Percentiles rank a stretch among this genome's conserved stretches.
Evolutionary conservation across 108 stramenopile genomes (phyloP).

Genomic region (Pseudonitzschia pungens): DNA sequence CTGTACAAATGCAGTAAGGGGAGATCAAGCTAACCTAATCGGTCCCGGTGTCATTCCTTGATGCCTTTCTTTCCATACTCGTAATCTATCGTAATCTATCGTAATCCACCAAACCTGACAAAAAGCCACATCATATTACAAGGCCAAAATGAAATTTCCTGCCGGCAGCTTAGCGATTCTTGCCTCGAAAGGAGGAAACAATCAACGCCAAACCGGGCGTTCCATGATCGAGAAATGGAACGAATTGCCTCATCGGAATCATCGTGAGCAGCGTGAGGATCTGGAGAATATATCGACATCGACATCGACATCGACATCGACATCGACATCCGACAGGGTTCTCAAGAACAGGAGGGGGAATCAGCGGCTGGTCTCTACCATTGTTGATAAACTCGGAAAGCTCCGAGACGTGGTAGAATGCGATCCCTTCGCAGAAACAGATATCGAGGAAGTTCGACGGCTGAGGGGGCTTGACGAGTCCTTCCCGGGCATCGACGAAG

Average conservation of each 20-base stretch:
- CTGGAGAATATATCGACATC: too few relatives aligned
- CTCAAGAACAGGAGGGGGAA: neutral
- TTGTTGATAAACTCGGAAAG: neutral
- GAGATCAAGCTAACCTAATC: too few relatives aligned
- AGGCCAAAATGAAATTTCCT: conserved; percentile 5
- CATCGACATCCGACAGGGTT: neutral
- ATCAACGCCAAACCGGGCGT: neutral
- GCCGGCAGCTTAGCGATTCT: neutral
- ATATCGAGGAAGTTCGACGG: neutral
- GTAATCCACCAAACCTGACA: too few relatives aligned
- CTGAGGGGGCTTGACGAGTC: neutral
- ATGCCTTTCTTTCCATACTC: too few relatives aligned
- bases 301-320: neutral
- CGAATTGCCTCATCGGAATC: too few relatives aligned
- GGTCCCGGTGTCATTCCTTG: too few relatives aligned
- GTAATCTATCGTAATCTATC: too few relatives aligned
- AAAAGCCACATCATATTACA: too few relatives aligned
- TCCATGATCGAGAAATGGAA: neutral
- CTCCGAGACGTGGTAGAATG: neutral
- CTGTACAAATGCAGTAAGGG: too few relatives aligned
- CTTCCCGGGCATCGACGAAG: neutral
- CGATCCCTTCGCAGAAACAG: neutral
- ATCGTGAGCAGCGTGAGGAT: neutral
- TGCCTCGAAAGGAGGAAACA: neutral
- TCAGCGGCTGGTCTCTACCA: neutral